phyloP scores from a whole-genome alignment of 331 rosid species.

The Telfairia occidentalis region DNA sequence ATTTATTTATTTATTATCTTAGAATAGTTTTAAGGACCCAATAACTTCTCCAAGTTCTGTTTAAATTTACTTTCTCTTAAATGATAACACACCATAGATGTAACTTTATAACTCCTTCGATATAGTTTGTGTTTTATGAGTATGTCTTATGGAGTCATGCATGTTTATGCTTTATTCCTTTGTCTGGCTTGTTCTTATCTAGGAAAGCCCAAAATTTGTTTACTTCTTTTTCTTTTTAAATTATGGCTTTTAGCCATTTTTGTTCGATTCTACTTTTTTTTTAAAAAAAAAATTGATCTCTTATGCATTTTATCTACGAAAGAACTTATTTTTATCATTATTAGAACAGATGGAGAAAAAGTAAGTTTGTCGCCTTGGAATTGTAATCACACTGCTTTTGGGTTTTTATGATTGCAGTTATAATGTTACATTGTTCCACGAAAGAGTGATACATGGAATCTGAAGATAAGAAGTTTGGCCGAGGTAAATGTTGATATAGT shows the following conservation, averaged over 20 bases:
- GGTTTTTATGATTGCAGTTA: not conserved
- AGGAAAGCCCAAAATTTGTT: not conserved
- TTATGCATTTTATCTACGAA: not conserved
- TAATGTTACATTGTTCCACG: slow-evolving; percentile 27
- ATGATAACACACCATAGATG: not conserved
- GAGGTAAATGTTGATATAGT: slow-evolving; percentile 46
- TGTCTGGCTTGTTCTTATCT: not conserved
- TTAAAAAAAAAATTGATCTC: not conserved
- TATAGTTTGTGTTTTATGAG: not conserved
- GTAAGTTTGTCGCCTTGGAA: not conserved
- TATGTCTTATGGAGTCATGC: not conserved
- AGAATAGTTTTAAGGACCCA: not conserved
- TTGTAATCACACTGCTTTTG: not conserved
- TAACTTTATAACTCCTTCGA: not conserved
- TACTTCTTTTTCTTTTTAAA: not conserved
- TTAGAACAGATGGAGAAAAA: not conserved
- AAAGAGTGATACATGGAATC: slow-evolving; percentile 69
- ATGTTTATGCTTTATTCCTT: not conserved
- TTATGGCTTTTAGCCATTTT: not conserved
- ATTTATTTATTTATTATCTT: too few species aligned
- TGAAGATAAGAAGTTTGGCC: slow-evolving; percentile 78
- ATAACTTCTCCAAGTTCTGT: not conserved
- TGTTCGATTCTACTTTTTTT: not conserved
- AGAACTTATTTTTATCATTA: not conserved
- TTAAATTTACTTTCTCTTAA: not conserved